Evolutionary conservation across 2,329 filamentous ascomycete species (phyloP).

Genomic region (Exophiala sp.): DNA sequence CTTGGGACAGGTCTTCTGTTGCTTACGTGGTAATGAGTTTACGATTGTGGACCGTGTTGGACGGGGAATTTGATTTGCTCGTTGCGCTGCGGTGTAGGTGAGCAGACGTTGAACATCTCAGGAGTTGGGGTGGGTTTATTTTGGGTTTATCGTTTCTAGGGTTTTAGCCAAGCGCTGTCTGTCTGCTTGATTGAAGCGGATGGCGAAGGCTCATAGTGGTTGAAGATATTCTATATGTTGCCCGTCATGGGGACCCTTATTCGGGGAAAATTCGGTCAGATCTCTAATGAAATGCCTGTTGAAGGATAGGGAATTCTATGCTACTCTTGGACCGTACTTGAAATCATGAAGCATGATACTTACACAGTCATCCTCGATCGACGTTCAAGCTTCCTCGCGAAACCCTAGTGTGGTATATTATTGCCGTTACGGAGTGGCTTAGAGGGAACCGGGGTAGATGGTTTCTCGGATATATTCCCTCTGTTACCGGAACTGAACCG

Average conservation of each 20-base stretch:
- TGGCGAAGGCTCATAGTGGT: background rate
- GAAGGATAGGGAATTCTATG: too few relatives aligned
- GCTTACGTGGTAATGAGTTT: constrained; percentile 22
- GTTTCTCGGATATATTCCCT: too few relatives aligned
- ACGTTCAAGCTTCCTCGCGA: too few relatives aligned
- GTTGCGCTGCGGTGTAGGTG: background rate
- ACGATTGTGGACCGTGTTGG: constrained; percentile 9
- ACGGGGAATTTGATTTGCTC: background rate
- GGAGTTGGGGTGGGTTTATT: background rate
- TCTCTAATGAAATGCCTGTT: too few relatives aligned
- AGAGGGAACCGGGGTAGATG: too few relatives aligned
- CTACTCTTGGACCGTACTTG: too few relatives aligned
- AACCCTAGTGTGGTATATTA: too few relatives aligned
- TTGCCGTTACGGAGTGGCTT: too few relatives aligned
- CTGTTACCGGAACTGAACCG: too few relatives aligned
- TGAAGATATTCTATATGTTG: background rate
- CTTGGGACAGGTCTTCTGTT: background rate
- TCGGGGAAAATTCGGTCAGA: too few relatives aligned
- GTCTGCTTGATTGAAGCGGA: background rate
- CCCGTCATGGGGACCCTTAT: background rate
- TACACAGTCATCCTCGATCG: too few relatives aligned
- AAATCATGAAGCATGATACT: too few relatives aligned
- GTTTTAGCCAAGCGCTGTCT: background rate
- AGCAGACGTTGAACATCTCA: background rate
- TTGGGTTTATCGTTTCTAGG: background rate